Percentiles rank a stretch among this genome's conserved stretches.
These are phyloP conservation scores for Bacidia rubella DNA, from an alignment of 495 filamentous ascomycete species.

Conservation along the genomic window DNA sequence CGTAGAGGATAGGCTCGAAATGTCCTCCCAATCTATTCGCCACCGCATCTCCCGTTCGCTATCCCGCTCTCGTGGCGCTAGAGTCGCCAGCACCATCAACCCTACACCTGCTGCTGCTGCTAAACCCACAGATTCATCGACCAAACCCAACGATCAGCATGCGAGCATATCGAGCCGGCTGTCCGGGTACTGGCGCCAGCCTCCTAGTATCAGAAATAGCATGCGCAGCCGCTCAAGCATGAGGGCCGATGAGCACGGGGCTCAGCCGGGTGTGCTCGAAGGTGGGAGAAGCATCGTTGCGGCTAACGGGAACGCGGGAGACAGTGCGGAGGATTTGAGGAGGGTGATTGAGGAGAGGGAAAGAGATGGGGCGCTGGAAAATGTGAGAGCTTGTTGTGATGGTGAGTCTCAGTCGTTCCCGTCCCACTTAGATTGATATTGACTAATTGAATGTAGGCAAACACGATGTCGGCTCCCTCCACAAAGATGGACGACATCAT, in stretches of 20 bases:
- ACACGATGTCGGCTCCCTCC: conserved; percentile 46
- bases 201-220: conserved; percentile 12
- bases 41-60: conserved; percentile 13
- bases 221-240: conserved; percentile 17
- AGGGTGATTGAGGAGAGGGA: conserved; percentile 64
- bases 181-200: conserved; percentile 3
- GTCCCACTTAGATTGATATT: not conserved
- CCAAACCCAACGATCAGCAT: too few relatives aligned
- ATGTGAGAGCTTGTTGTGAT: conserved; percentile 94
- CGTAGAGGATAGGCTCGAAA: conserved; percentile 2
- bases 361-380: conserved; percentile 48
- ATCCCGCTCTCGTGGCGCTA: conserved; percentile 8
- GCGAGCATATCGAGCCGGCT: conserved; percentile 3
- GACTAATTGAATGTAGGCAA: conserved; percentile 44
- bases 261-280: conserved; percentile 28
- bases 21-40: conserved; percentile 3
- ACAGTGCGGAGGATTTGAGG: conserved; percentile 69
- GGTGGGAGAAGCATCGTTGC: conserved; percentile 28
- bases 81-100: not conserved
- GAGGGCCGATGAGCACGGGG: conserved; percentile 11
- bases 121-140: not conserved
- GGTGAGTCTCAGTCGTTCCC: conserved; percentile 41
- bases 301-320: conserved; percentile 20
- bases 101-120: not conserved
- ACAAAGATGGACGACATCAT: conserved; percentile 21